Evolutionary conservation across 139 green algal genomes (phyloP).

Genomic region (Micromonas commoda): DNA sequence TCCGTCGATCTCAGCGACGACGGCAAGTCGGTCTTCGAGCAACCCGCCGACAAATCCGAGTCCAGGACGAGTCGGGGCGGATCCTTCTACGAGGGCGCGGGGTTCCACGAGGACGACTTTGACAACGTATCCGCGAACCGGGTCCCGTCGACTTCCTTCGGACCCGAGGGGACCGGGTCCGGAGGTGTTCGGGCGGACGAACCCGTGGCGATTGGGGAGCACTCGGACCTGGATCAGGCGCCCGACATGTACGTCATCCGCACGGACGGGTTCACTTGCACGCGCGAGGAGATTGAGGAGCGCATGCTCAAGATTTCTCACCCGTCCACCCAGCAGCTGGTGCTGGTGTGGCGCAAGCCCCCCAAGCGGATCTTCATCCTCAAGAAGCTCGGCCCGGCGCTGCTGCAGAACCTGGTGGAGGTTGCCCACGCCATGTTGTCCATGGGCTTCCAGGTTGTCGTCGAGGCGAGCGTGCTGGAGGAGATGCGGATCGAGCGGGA

Average conservation of each 20-base stretch:
- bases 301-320: constrained; percentile 76
- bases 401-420: constrained; percentile 53
- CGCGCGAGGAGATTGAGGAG: constrained; percentile 28
- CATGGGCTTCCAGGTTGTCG: background rate
- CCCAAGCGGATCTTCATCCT: constrained; percentile 88
- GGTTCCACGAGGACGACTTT: background rate
- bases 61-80: too few relatives aligned
- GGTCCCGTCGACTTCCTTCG: background rate
- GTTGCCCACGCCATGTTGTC: constrained; percentile 23
- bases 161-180: background rate
- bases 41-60: too few relatives aligned
- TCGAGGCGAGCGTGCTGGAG: background rate
- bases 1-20: too few relatives aligned
- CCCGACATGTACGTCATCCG: constrained; percentile 27
- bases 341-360: constrained; percentile 86
- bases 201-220: background rate
- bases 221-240: background rate
- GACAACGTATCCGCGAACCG: background rate
- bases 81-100: background rate
- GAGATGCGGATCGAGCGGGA: background rate
- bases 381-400: constrained; percentile 88
- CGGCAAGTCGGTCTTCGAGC: too few relatives aligned
- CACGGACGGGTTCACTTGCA: constrained; percentile 22
- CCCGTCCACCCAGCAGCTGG: constrained; percentile 89
- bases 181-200: background rate